Evolutionary conservation across 306 rosid genomes (phyloP).

Genomic region (Quercus ilex): DNA sequence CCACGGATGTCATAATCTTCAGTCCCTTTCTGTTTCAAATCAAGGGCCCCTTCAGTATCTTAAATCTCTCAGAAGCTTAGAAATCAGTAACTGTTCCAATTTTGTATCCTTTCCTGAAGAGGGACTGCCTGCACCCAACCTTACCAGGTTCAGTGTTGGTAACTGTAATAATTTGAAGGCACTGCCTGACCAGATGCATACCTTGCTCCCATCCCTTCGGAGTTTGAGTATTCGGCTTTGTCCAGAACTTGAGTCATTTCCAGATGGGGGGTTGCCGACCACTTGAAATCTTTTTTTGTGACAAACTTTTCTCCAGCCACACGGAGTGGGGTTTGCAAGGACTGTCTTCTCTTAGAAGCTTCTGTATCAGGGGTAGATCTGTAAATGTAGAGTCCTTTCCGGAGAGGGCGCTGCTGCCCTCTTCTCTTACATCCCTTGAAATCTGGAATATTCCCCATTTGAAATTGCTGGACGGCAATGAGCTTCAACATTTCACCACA

Average conservation of each 20-base stretch:
- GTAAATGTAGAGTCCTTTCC: slow-evolving; percentile 14
- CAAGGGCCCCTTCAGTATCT: not conserved
- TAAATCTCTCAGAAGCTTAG: not conserved
- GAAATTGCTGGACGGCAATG: slow-evolving; percentile 1
- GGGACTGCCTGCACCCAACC: slow-evolving; percentile 14
- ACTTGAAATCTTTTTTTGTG: not conserved
- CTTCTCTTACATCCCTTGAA: not conserved
- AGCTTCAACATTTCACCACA: not conserved
- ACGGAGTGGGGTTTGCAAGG: not conserved
- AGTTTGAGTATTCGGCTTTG: fast-evolving
- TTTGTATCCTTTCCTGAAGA: slow-evolving; percentile 18
- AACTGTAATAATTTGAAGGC: not conserved
- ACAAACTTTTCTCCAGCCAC: not conserved
- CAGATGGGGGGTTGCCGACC: not conserved
- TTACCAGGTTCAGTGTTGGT: not conserved
- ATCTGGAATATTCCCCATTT: not conserved
- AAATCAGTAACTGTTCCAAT: not conserved
- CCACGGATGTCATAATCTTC: not conserved
- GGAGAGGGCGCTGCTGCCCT: slow-evolving; percentile 10
- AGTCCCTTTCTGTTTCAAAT: not conserved
- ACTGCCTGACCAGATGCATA: slow-evolving; percentile 19
- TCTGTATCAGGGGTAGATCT: not conserved
- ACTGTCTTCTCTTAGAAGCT: not conserved
- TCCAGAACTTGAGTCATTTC: slow-evolving; percentile 9
- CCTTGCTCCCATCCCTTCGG: slow-evolving; percentile 6